Evolutionary conservation across 2,329 filamentous ascomycete genomes (phyloP).

Genomic region (Calonectria multiphialidica): DNA sequence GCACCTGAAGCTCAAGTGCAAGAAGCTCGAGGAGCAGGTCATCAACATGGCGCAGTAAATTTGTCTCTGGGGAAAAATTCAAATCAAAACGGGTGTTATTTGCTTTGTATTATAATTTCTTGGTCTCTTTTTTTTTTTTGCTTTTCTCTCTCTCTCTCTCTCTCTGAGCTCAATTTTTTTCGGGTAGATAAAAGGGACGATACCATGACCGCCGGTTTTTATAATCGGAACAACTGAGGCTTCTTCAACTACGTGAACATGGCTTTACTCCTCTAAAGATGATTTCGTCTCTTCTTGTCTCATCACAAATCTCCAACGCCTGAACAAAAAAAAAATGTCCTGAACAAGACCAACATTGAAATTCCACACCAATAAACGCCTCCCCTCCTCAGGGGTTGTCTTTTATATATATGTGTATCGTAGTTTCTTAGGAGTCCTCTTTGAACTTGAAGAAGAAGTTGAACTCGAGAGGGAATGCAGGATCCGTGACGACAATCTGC

Average conservation of each 20-base stretch:
- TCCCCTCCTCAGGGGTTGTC: background rate
- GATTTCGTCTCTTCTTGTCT: conserved; percentile 15
- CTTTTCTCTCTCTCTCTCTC: conserved; percentile 30
- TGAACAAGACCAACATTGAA: conserved; percentile 18
- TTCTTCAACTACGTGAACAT: conserved; percentile 28
- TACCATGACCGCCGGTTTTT: conserved; percentile 47
- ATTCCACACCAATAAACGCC: conserved; percentile 30
- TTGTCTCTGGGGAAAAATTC: conserved; percentile 1
- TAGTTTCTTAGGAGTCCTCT: conserved; percentile 25
- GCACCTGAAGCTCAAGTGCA: conserved; percentile 87
- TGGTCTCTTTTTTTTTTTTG: conserved; percentile 29
- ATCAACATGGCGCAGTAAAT: conserved; percentile 69
- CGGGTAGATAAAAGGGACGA: conserved; percentile 50
- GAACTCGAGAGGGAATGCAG: conserved; percentile 83
- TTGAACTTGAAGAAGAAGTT: conserved; percentile 66
- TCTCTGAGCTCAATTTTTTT: conserved; percentile 12
- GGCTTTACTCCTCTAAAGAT: conserved; percentile 48
- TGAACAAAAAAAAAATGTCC: conserved; percentile 38
- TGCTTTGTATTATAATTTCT: conserved; percentile 40
- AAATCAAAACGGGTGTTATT: conserved; percentile 25
- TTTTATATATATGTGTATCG: conserved; percentile 3
- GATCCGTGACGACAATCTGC: conserved; percentile 92
- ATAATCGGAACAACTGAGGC: conserved; percentile 16
- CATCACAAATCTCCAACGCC: conserved; percentile 43
- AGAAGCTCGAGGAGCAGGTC: conserved; percentile 78